Base-by-base conservation (phyloP, 768 basidiomycete species). In the Lentinula raphanica region DNA sequence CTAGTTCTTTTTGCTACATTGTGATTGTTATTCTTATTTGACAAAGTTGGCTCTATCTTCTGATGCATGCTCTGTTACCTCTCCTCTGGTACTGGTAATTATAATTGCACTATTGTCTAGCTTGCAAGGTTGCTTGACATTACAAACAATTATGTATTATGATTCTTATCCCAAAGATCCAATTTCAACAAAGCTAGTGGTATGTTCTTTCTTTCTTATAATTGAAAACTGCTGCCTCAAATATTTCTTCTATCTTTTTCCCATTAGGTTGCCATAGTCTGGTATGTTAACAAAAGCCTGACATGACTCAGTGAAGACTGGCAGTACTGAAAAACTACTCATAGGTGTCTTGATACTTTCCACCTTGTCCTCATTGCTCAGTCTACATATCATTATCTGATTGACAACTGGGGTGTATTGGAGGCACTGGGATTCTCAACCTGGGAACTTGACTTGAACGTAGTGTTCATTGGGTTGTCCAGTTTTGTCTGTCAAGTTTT, bases 101-200 rank as follows among this genome's bases (percentile, higher is more conserved):
- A n/a, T n/a, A n/a, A n/a, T n/a, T n/a, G n/a, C n/a, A n/a, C n/a
- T n/a, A n/a, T 32, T 8, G 25, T 23, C 27, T 36, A 65, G 66
- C 35, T 61, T 67, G 46, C 65, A 65, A 39, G 66, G 65, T 15
- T 46, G 63, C 25, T 58, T 66, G 9, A 63, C 58, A 8, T 39
- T 66, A 5, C 66, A 67, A 50, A 58, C 60, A 21, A 63, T 66
- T 46, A 44, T 49, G 6, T 67, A 67, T 39, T 64, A 60, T 39
- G 48, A 60, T 23, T 60, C 44, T 28, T 67, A 59, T 56, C 59
- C 65, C 1, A 48, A 58, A 13, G 66, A 67, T 36, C 45, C 45
- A 12, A 21, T 32, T 39, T 17, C 55, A 11, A 49, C 61, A 21
- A 67, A 65, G 38, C 0, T 58, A 2, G 39, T 65, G 21, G 64